Base-by-base conservation (phyloP, 2,329 filamentous ascomycete species). In the Alternaria sp. region DNA sequence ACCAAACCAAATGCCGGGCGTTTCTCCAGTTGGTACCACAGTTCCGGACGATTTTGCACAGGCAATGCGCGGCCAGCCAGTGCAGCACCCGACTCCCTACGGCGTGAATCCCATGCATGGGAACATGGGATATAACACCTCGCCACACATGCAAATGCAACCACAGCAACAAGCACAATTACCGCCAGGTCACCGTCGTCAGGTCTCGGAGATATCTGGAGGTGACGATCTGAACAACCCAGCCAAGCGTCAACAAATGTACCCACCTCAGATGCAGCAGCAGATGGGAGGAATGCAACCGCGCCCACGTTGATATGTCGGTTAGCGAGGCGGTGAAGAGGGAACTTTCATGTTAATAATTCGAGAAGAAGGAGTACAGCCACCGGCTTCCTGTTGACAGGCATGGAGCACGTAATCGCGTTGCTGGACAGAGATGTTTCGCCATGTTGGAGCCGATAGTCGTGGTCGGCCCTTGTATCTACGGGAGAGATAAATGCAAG, bases 171-270 rank as follows among this genome's bases (percentile, higher is more conserved):
- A 68, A 50, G 57, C 63, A 49, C 63, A 65, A 45, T 46, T 64
- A 18, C 62, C 64, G 12, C 59, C 59, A 16, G 69, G 67, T 27
- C 85, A 87, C 64, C 81, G 87, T 63, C 80, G 87, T 67, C 85
- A 86, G 57, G 84, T 88, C n/a, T 88, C 86, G 3, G 86, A 89
- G 32, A 87, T 89, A 59, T 82, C 85, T 3, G 84, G 86, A 46
- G 83, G 83, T 1, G 79, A 83, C 5, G 84, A 85, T 27, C 78
- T 84, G 70, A 80, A 74, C 50, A 82, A 81, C 53, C 82, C 86
- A 64, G 78, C 82, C 5, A 89, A 89, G 72, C 82, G 87, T 65
- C 86, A 86, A 70, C 85, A 86, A 57, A 83, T 89, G 79, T 89
- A 85, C 76, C 56, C 74, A 32, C 70, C 80, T 60, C 66, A 78